Evolutionary conservation across 345 rosid species (phyloP).

Genomic region (Pelargonium nanum): DNA sequence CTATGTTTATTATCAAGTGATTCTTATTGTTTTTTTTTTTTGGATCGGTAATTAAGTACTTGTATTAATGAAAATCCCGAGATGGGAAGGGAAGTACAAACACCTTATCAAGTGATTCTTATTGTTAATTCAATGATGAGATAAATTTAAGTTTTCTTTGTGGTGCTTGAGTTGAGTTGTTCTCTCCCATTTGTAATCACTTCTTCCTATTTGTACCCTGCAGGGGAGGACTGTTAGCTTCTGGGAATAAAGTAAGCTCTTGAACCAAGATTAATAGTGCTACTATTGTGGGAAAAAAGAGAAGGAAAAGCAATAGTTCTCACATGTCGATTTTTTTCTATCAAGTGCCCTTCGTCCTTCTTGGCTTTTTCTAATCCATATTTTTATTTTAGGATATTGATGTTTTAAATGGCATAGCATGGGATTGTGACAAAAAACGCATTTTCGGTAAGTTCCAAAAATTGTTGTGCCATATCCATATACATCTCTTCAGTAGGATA

Average conservation of each 20-base stretch:
- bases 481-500: too few species aligned
- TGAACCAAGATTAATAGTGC: neutral
- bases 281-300: too few species aligned
- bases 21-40: too few species aligned
- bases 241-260: conserved; percentile 54
- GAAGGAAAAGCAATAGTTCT: too few species aligned
- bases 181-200: neutral
- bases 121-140: too few species aligned
- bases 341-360: conserved; percentile 2
- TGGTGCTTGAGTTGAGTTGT: too few species aligned
- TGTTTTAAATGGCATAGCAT: conserved; percentile 94
- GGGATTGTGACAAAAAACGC: conserved; percentile 63
- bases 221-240: conserved; percentile 51
- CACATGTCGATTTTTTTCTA: neutral
- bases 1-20: conserved; percentile 21
- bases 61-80: too few species aligned
- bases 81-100: too few species aligned
- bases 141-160: too few species aligned
- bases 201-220: conserved; percentile 3
- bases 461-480: neutral
- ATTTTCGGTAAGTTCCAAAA: conserved; percentile 45
- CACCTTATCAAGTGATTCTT: too few species aligned
- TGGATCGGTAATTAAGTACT: too few species aligned
- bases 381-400: conserved; percentile 45
- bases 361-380: neutral